Evolutionary conservation across 139 green algal genomes (phyloP).

Genomic region (Chlorella sp.): DNA sequence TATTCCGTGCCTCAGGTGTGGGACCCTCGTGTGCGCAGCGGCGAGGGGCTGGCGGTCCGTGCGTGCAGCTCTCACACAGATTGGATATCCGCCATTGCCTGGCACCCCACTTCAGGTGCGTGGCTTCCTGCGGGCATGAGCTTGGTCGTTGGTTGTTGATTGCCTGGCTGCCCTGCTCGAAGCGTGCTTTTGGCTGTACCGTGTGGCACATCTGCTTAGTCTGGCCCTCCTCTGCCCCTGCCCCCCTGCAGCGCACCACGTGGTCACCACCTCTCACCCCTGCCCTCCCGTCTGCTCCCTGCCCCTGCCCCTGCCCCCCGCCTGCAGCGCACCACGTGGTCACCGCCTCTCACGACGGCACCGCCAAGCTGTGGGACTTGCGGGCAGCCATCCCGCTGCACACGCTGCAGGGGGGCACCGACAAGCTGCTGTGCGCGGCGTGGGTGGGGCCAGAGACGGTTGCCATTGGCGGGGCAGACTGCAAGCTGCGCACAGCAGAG

Average conservation of each 20-base stretch:
- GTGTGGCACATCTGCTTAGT: not conserved
- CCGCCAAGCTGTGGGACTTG: slow-evolving; percentile 73
- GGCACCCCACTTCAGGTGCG: slow-evolving; percentile 59
- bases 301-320: not conserved
- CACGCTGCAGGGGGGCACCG: slow-evolving; percentile 54
- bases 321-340: slow-evolving; percentile 68
- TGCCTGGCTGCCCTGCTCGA: not conserved
- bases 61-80: slow-evolving; percentile 60
- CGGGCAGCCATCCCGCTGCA: slow-evolving; percentile 62
- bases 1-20: slow-evolving; percentile 64
- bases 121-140: not conserved
- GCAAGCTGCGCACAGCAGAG: slow-evolving; percentile 25
- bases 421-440: slow-evolving; percentile 51
- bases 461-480: slow-evolving; percentile 37
- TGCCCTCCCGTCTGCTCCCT: not conserved
- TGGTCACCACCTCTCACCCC: not conserved
- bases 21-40: slow-evolving; percentile 66
- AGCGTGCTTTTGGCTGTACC: not conserved
- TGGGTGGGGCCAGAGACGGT: slow-evolving; percentile 12
- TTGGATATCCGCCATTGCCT: slow-evolving; percentile 78
- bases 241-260: not conserved
- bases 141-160: not conserved
- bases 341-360: slow-evolving; percentile 63
- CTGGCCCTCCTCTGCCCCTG: not conserved
- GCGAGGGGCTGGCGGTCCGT: slow-evolving; percentile 60